Base-by-base conservation (phyloP, 2,329 filamentous ascomycete genomes). In the Pseudopyrenochaeta lycopersici region DNA sequence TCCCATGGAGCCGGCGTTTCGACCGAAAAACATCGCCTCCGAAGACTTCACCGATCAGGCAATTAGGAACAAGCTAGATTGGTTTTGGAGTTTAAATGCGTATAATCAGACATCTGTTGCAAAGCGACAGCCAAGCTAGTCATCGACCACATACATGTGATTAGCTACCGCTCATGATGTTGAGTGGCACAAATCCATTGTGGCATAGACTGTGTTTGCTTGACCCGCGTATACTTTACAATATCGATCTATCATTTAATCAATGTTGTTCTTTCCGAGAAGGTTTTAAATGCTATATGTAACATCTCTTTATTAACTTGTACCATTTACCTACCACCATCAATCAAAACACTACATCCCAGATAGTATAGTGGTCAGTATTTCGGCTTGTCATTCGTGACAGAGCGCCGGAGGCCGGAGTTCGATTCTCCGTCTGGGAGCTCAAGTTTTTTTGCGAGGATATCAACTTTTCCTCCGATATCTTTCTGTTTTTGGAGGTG, bases 81-180 rank as follows among this genome's bases (percentile, higher is more conserved):
- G 68, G 58, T 74, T 76, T 44, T 66, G 63, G 49, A 59, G 56
- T 38, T 56, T 70, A 5, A 54, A 72, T 46, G 68, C 72, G 4
- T 76, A 77, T 50, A 62, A 69, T 20, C 50, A 54, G 21, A 60
- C 17, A 5, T 12, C 21, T 39, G 11, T 12, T 4, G 17, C 11
- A 10, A 20, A 18, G 7, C 14, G 18, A 39, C 11, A 39, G 36
- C 11, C 10, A 23, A 14, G 2, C 21, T 11, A 21, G 36, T 6
- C 36, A 9, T 5, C 11, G 11, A n/a, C 2, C 20, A n/a, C 1
- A 3, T 14, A 39, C 17, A 9, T 5, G 23, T 27, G 4, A 27
- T 27, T 27, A 9, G 23, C 4, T 27, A 27, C 23, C 4, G 23
- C n/a, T n/a, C n/a, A n/a, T n/a, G n/a, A n/a, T n/a, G n/a, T n/a